phyloP scores from a whole-genome alignment of 2,329 filamentous ascomycete species.

The Bipolaris bicolor region DNA sequence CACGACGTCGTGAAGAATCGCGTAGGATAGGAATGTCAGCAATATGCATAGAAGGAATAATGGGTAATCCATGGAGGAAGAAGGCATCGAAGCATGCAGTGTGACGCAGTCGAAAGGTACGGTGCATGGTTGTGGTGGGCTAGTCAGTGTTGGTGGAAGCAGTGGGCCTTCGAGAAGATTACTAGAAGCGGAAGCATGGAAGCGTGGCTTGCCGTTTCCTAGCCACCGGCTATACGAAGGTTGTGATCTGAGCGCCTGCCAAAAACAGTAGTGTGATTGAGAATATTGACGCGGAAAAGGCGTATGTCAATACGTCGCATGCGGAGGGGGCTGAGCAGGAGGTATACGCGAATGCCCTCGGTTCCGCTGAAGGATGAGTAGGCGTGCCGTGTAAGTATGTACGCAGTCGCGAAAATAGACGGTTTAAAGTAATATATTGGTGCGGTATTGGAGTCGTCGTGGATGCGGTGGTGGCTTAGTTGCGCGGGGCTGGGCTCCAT shows the following conservation, averaged over 20 bases:
- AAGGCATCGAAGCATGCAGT: slow-evolving; percentile 5
- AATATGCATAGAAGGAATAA: slow-evolving; percentile 6
- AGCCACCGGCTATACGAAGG: neutral
- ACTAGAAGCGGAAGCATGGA: slow-evolving; percentile 13
- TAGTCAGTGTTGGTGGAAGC: slow-evolving; percentile 16
- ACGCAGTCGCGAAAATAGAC: too few species aligned
- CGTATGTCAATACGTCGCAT: slow-evolving; percentile 1
- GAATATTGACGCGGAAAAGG: slow-evolving; percentile 3
- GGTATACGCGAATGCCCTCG: neutral
- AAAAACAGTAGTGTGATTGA: neutral
- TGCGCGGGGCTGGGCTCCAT: neutral
- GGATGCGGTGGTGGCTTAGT: slow-evolving; percentile 12
- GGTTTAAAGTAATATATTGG: neutral
- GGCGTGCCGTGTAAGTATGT: slow-evolving; percentile 4
- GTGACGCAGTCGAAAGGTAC: neutral
- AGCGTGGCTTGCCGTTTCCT: slow-evolving; percentile 2
- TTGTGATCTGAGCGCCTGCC: neutral
- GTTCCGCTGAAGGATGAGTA: neutral
- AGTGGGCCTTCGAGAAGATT: slow-evolving; percentile 23
- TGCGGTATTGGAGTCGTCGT: slow-evolving; percentile 6
- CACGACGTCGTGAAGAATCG: neutral
- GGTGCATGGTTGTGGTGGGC: slow-evolving; percentile 17
- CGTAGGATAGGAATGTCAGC: neutral
- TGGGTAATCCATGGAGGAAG: neutral
- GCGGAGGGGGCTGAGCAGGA: slow-evolving; percentile 8